Evolutionary conservation across 352 stramenopile genomes (phyloP).

Genomic region (Aphanomyces cochlioides): DNA sequence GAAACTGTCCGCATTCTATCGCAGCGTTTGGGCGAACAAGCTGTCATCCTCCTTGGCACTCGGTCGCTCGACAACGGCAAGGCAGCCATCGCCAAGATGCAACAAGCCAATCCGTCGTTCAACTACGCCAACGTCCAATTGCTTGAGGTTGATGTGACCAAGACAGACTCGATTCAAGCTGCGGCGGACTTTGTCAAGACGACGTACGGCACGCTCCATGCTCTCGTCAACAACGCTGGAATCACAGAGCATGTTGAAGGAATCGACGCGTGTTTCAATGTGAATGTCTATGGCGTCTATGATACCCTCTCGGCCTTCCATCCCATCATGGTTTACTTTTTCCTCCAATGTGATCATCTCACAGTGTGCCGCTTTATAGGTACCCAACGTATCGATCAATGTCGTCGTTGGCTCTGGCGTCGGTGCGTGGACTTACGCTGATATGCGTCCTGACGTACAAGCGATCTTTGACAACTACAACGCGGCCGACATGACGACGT

Average conservation of each 20-base stretch:
- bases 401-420: background rate
- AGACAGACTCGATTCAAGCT: conserved; percentile 1
- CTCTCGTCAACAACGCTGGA: conserved; percentile 22
- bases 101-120: background rate
- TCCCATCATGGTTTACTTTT: background rate
- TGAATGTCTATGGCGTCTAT: conserved; percentile 22
- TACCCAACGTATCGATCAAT: background rate
- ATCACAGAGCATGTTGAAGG: background rate
- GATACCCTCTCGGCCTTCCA: conserved; percentile 8
- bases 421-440: background rate
- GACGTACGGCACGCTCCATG: conserved; percentile 8
- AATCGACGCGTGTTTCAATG: conserved; percentile 2
- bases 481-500: background rate
- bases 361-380: background rate
- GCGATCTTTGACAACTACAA: background rate
- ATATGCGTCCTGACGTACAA: background rate
- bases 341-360: background rate
- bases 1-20: conserved; percentile 19
- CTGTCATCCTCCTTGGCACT: conserved; percentile 6
- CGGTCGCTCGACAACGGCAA: conserved; percentile 1
- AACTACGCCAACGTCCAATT: conserved; percentile 9
- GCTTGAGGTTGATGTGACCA: conserved; percentile 16
- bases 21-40: background rate
- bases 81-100: conserved; percentile 4
- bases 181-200: background rate